A percentile compares a stretch with the other conserved stretches of the same genome.
phyloP scores from a whole-genome alignment of 1,139 yeast genomes.

The Yamadazyma taylorii region DNA sequence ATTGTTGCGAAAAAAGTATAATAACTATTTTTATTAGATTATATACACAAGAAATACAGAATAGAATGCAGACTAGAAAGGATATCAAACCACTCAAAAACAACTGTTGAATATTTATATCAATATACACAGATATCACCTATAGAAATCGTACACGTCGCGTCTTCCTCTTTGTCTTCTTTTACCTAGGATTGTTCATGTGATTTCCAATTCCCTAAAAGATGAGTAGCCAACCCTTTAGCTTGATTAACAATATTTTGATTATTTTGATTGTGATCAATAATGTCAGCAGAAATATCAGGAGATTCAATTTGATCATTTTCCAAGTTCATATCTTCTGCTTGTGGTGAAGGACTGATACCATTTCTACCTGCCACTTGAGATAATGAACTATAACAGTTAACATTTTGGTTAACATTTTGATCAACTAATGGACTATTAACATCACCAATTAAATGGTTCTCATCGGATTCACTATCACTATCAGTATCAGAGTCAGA shows the following conservation, averaged over 20 bases:
- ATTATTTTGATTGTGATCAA: conserved; percentile 6
- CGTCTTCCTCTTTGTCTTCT: background rate
- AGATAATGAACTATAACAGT: conserved; percentile 43
- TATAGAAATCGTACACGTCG: too few relatives aligned
- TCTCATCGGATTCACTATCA: conserved; percentile 35
- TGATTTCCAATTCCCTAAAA: conserved; percentile 33
- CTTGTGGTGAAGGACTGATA: conserved; percentile 32
- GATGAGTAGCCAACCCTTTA: conserved; percentile 39
- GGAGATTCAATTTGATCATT: background rate
- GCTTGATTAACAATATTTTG: conserved; percentile 39
- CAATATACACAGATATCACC: too few relatives aligned
- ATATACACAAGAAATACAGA: conserved; percentile 1
- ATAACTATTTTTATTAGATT: background rate
- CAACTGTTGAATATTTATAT: too few relatives aligned
- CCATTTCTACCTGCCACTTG: conserved; percentile 53
- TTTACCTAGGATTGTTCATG: background rate
- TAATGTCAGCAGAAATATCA: background rate
- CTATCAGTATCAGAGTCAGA: conserved; percentile 19
- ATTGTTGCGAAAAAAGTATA: background rate
- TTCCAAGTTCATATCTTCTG: conserved; percentile 3
- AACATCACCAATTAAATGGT: conserved; percentile 18
- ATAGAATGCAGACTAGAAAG: background rate
- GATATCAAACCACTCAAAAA: background rate
- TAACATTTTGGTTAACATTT: conserved; percentile 22
- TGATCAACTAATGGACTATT: conserved; percentile 7